Percentiles rank a stretch among this genome's conserved stretches.
Evolutionary conservation across 495 filamentous ascomycete genomes (phyloP).

Genomic region (Jackrogersella multiformis): DNA sequence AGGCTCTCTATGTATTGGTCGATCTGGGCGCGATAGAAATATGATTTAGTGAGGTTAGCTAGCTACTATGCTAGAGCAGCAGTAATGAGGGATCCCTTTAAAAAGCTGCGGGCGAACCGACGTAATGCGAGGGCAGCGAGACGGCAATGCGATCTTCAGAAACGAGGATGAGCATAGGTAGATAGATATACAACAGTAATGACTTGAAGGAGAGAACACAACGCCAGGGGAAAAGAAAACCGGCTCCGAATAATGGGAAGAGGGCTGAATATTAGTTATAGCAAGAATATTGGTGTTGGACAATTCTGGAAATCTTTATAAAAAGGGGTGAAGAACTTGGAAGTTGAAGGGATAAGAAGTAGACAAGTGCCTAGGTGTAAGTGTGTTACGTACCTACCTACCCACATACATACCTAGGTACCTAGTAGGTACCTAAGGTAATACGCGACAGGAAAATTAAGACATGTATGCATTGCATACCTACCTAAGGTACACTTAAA

Average conservation of each 20-base stretch:
- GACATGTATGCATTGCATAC: no score
- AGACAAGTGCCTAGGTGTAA: slow-evolving; percentile 6
- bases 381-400: no score
- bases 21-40: background rate
- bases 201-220: slow-evolving; percentile 9
- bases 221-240: slow-evolving; percentile 9
- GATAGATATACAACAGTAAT: slow-evolving; percentile 12
- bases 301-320: slow-evolving; percentile 11
- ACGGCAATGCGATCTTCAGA: background rate
- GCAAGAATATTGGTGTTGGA: slow-evolving; percentile 8
- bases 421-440: no score
- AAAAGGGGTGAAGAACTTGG: slow-evolving; percentile 26
- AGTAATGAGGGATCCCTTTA: background rate
- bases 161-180: background rate
- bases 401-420: background rate
- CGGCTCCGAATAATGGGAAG: slow-evolving; percentile 1
- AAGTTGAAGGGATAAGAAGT: slow-evolving; percentile 11
- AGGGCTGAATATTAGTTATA: slow-evolving; percentile 20
- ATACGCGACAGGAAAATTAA: no score
- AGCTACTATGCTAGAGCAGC: background rate
- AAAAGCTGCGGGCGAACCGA: background rate
- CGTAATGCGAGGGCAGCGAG: background rate
- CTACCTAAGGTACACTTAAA: no score
- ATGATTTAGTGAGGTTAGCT: background rate
- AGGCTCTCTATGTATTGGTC: no score